phyloP scores from a whole-genome alignment of 176 grass and related monocot species.

The Eragrostis nindensis region DNA sequence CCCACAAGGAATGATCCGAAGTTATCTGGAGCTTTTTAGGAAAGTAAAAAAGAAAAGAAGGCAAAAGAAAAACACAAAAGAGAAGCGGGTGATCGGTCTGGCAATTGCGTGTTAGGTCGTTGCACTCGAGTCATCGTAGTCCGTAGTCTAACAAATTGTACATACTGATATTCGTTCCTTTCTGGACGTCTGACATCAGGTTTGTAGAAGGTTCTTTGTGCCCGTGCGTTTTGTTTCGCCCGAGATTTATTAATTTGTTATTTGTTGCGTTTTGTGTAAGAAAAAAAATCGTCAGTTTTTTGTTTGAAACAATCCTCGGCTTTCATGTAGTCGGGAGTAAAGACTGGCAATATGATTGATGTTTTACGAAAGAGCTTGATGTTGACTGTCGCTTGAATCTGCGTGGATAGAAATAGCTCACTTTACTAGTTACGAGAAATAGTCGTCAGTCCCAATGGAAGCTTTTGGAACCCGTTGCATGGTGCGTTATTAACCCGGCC shows the following conservation, averaged over 20 bases:
- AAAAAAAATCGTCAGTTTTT: background rate
- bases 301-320: too few species aligned
- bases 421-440: background rate
- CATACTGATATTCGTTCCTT: conserved; percentile 7
- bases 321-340: background rate
- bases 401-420: background rate
- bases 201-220: conserved; percentile 36
- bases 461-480: too few species aligned
- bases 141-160: conserved; percentile 20
- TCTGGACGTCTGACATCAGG: conserved; percentile 14
- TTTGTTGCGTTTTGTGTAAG: conserved; percentile 39
- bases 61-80: background rate
- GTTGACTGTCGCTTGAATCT: too few species aligned
- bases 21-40: background rate
- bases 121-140: background rate
- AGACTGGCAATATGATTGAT: background rate
- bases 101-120: background rate
- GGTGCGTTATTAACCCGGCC: background rate
- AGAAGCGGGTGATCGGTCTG: background rate
- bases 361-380: background rate
- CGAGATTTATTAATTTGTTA: conserved; percentile 37
- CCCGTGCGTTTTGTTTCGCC: conserved; percentile 10
- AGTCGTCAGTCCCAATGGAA: background rate
- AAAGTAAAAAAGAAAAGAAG: background rate
- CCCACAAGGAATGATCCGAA: conserved; percentile 47